Evolutionary conservation across 352 stramenopile genomes (phyloP).

Genomic region (Peronospora farinosa): DNA sequence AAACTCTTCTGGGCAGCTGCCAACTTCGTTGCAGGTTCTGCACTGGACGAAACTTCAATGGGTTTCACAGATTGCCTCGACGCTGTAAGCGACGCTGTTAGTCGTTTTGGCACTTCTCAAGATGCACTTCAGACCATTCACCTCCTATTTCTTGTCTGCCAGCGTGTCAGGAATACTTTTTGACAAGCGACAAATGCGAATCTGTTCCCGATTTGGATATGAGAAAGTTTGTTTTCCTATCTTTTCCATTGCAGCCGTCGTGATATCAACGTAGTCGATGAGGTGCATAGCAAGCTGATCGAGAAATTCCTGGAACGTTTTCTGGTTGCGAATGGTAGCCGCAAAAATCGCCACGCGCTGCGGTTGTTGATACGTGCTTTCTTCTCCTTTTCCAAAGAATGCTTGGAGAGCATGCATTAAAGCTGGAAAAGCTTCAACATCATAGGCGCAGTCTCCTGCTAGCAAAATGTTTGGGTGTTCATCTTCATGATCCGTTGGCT

Average conservation of each 20-base stretch:
- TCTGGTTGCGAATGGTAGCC: conserved; percentile 66
- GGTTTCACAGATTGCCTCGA: too few species aligned
- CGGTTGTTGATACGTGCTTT: neutral
- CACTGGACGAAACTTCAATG: too few species aligned
- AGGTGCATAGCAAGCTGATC: conserved; percentile 41
- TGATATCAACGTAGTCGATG: conserved; percentile 70
- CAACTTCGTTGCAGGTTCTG: too few species aligned
- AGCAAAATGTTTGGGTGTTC: conserved; percentile 49
- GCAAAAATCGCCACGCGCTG: conserved; percentile 62
- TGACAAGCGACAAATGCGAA: conserved; percentile 57
- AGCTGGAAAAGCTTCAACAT: conserved; percentile 51
- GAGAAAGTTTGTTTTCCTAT: conserved; percentile 44
- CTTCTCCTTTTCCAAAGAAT: conserved; percentile 37
- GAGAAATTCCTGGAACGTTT: conserved; percentile 71
- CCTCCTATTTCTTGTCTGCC: conserved; percentile 8
- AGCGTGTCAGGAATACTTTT: conserved; percentile 8
- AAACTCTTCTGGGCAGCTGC: too few species aligned
- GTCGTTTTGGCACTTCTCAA: conserved; percentile 30
- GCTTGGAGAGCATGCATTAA: conserved; percentile 51
- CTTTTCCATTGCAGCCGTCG: conserved; percentile 24
- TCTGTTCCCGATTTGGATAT: conserved; percentile 63
- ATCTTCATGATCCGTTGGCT: conserved; percentile 26
- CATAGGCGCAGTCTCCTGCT: conserved; percentile 74
- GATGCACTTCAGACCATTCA: conserved; percentile 22
- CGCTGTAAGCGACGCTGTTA: conserved; percentile 25